Conservation (phyloP, 2,329 filamentous ascomycete species). For the Zasmidium cellare region DNA sequence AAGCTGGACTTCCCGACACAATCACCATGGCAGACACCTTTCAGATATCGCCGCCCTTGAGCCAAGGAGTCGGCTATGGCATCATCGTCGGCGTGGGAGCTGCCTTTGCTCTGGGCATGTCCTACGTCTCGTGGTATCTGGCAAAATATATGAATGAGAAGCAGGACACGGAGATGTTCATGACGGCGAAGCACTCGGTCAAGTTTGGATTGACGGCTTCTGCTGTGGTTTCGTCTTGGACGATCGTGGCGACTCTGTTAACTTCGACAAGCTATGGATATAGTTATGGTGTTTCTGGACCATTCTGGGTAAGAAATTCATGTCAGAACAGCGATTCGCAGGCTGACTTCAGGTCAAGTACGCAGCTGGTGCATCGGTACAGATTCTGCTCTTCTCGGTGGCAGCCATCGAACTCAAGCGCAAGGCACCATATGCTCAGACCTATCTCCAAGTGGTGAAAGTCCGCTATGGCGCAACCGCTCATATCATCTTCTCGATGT, state of each 20-base stretch:
- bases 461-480: conserved; percentile 33
- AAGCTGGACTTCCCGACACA: not conserved
- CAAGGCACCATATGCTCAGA: conserved; percentile 80
- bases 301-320: conserved; percentile 35
- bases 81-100: conserved; percentile 72
- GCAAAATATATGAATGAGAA: conserved; percentile 59
- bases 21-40: conserved; percentile 11
- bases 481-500: conserved; percentile 41
- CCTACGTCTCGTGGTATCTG: conserved; percentile 30
- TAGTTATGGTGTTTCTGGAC: conserved; percentile 56
- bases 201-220: conserved; percentile 83
- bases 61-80: conserved; percentile 61
- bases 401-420: conserved; percentile 85
- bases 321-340: no score
- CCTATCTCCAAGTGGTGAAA: conserved; percentile 23
- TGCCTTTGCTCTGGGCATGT: conserved; percentile 63
- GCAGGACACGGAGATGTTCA: conserved; percentile 90
- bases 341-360: conserved; percentile 33
- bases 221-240: conserved; percentile 86
- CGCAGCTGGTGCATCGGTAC: conserved; percentile 70
- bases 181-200: conserved; percentile 78
- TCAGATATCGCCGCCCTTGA: conserved; percentile 34
- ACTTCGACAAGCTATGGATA: conserved; percentile 38
- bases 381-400: conserved; percentile 84
- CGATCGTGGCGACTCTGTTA: conserved; percentile 54